A percentile compares a stretch with the other conserved stretches of the same genome.
Evolutionary conservation across 345 rosid genomes (phyloP).

Genomic region (Arabidopsis suecica): DNA sequence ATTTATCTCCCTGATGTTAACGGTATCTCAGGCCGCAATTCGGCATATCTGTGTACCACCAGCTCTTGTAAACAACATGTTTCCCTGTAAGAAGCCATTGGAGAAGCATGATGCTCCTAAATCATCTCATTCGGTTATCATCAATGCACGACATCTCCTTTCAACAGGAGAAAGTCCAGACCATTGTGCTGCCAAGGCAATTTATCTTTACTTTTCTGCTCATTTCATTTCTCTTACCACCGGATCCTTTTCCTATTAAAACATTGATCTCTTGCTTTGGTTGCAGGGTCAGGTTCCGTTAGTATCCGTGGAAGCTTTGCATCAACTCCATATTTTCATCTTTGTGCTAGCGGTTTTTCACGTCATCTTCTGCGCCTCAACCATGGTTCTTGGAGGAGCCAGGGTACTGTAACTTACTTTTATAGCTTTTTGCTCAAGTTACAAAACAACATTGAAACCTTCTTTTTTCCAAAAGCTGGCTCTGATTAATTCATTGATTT

Average conservation of each 20-base stretch:
- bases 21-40: slow-evolving; percentile 63
- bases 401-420: slow-evolving; percentile 54
- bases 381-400: slow-evolving; percentile 79
- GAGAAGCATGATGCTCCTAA: slow-evolving; percentile 41
- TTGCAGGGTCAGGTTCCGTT: slow-evolving; percentile 70
- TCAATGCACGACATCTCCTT: slow-evolving; percentile 50
- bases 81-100: slow-evolving; percentile 66
- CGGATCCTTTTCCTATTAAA: slow-evolving; percentile 10
- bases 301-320: slow-evolving; percentile 75
- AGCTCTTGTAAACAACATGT: slow-evolving; percentile 59
- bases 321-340: slow-evolving; percentile 87
- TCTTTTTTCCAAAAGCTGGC: background rate
- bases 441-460: background rate
- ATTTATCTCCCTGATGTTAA: slow-evolving; percentile 80
- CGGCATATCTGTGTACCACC: slow-evolving; percentile 66
- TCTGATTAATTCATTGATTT: slow-evolving; percentile 11
- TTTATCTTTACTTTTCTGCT: background rate
- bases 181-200: slow-evolving; percentile 51
- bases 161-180: slow-evolving; percentile 43
- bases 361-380: slow-evolving; percentile 72
- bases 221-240: background rate
- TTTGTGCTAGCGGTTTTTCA: slow-evolving; percentile 88
- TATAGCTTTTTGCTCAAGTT: background rate
- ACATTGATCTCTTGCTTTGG: slow-evolving; percentile 1
- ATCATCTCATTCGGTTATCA: slow-evolving; percentile 36